These are phyloP conservation scores for Scheffersomyces parashehatae DNA, from an alignment of 1,139 yeast genomes.

Conservation along the genomic window DNA sequence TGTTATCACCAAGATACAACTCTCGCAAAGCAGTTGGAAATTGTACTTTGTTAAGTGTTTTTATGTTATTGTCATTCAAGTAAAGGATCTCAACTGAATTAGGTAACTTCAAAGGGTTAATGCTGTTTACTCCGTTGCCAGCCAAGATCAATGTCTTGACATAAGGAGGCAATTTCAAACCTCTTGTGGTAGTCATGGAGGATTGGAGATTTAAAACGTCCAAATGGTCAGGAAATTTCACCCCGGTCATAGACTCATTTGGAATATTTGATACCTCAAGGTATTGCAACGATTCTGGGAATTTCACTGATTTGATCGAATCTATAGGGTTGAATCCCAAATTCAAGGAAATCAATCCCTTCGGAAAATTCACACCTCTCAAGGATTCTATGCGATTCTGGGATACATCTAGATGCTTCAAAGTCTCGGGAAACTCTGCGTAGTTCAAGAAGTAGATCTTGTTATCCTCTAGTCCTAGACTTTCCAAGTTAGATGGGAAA, in stretches of 20 bases:
- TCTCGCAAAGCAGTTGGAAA: constrained; percentile 39
- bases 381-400: constrained; percentile 44
- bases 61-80: constrained; percentile 44
- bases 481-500: constrained; percentile 36
- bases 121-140: constrained; percentile 48
- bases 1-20: constrained; percentile 44
- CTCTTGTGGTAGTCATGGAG: constrained; percentile 49
- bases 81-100: constrained; percentile 39
- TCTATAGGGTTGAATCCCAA: constrained; percentile 46
- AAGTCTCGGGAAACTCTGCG: constrained; percentile 38
- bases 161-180: constrained; percentile 40
- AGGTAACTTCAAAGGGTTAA: constrained; percentile 48
- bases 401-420: constrained; percentile 37
- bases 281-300: constrained; percentile 38
- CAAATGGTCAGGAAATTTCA: constrained; percentile 46
- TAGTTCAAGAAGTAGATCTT: constrained; percentile 42
- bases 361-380: constrained; percentile 42
- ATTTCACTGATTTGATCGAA: constrained; percentile 41
- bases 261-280: constrained; percentile 47
- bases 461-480: constrained; percentile 38
- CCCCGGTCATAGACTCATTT: constrained; percentile 50
- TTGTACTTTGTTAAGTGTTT: constrained; percentile 46
- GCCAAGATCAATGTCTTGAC: constrained; percentile 35
- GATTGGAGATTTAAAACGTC: constrained; percentile 41
- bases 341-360: constrained; percentile 29